A percentile compares a stretch with the other conserved stretches of the same genome.
Evolutionary conservation across 768 basidiomycete species (phyloP).

Genomic region (Cystobasidium ongulense): DNA sequence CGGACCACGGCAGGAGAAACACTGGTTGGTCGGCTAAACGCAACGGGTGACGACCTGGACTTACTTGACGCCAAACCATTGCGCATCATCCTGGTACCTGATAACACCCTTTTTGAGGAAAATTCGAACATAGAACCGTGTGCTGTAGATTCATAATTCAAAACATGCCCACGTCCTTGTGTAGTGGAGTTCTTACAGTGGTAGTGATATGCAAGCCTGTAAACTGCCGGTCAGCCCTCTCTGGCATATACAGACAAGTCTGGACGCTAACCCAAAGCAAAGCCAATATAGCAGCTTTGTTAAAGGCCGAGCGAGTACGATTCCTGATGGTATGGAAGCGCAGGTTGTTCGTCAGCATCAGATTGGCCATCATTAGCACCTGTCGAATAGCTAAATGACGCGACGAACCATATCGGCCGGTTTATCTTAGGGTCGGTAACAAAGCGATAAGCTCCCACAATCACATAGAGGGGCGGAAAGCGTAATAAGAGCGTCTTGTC

Average conservation of each 20-base stretch:
- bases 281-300: background rate
- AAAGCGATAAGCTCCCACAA: constrained; percentile 40
- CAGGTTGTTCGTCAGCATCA: too few species aligned
- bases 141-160: background rate
- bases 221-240: background rate
- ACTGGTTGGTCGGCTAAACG: constrained; percentile 9
- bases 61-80: constrained; percentile 10
- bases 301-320: background rate
- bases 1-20: too few species aligned
- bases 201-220: background rate
- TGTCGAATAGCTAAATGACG: background rate
- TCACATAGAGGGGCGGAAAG: constrained; percentile 45
- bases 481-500: constrained; percentile 39
- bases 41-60: constrained; percentile 3
- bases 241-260: background rate
- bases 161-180: background rate
- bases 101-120: constrained; percentile 18
- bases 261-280: constrained; percentile 6
- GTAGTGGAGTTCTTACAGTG: background rate
- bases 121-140: constrained; percentile 20
- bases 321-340: background rate
- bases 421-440: constrained; percentile 24
- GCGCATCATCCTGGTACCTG: constrained; percentile 5
- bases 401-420: constrained; percentile 34
- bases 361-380: too few species aligned